Conservation (phyloP, 805 yeast species). For the Nakazawaea pomicola region DNA sequence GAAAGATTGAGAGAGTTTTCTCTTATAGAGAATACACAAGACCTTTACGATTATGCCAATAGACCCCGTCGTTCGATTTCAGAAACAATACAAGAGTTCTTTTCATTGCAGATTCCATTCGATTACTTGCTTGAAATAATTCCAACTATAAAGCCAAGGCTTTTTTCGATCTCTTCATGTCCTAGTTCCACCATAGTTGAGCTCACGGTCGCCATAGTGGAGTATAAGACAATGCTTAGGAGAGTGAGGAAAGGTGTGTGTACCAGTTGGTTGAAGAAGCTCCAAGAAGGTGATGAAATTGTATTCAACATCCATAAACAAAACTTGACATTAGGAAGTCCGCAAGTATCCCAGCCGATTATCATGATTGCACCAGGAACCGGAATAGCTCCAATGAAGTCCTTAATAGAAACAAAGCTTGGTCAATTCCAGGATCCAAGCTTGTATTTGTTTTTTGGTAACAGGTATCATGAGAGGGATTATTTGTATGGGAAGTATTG, state of each 20-base stretch:
- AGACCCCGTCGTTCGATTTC: constrained; percentile 84
- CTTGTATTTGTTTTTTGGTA: constrained; percentile 67
- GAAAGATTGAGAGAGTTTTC: constrained; percentile 77
- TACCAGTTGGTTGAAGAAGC: constrained; percentile 62
- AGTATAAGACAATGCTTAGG: constrained; percentile 77
- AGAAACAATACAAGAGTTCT: constrained; percentile 82
- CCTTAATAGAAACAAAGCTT: constrained; percentile 45
- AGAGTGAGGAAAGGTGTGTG: constrained; percentile 78
- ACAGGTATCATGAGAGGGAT: constrained; percentile 62
- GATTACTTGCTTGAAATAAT: constrained; percentile 71
- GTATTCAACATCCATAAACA: constrained; percentile 48
- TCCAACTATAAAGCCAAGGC: constrained; percentile 75
- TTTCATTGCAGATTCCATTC: constrained; percentile 68
- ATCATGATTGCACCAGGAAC: constrained; percentile 91
- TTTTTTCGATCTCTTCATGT: constrained; percentile 77
- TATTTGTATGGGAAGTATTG: constrained; percentile 58
- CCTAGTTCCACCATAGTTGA: constrained; percentile 45
- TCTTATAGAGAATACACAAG: constrained; percentile 68
- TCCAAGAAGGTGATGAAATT: constrained; percentile 44
- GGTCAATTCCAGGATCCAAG: constrained; percentile 21
- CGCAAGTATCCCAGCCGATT: constrained; percentile 36
- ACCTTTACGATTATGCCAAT: constrained; percentile 84
- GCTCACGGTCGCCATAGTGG: constrained; percentile 77
- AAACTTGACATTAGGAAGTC: constrained; percentile 29
- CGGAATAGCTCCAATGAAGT: constrained; percentile 90